These are phyloP conservation scores for Neospermospora avenae DNA, from an alignment of 2,329 filamentous ascomycete genomes.

Conservation along the genomic window DNA sequence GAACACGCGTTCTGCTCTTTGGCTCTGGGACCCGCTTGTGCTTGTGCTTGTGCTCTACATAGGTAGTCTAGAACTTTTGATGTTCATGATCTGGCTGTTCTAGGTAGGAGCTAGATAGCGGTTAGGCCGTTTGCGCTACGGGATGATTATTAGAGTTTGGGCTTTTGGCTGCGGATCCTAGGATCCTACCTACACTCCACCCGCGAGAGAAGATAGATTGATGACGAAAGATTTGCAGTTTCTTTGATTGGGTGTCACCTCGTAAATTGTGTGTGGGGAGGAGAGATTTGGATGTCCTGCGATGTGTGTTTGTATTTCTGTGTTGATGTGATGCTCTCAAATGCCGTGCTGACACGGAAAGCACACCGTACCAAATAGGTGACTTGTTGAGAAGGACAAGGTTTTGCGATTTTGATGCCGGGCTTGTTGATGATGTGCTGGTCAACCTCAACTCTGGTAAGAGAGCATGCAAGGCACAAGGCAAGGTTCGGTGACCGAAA, in stretches of 20 bases:
- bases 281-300: background rate
- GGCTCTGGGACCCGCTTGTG: too few species aligned
- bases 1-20: background rate
- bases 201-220: background rate
- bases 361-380: background rate
- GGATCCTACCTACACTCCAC: too few species aligned
- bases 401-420: background rate
- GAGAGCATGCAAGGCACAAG: background rate
- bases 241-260: slow-evolving; percentile 1
- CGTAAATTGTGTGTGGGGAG: too few species aligned
- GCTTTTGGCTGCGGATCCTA: background rate
- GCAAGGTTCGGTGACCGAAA: slow-evolving; percentile 1
- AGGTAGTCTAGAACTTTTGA: slow-evolving; percentile 4
- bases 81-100: background rate
- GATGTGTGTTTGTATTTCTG: background rate
- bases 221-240: background rate
- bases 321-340: background rate
- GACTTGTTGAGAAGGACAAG: background rate
- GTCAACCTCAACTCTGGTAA: background rate
- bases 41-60: background rate
- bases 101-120: background rate
- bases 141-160: background rate
- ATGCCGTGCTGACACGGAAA: background rate
- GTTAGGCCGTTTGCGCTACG: background rate
- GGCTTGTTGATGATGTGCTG: background rate